Conservation (phyloP, 1,139 yeast genomes). For the Geotrichum candidum region DNA sequence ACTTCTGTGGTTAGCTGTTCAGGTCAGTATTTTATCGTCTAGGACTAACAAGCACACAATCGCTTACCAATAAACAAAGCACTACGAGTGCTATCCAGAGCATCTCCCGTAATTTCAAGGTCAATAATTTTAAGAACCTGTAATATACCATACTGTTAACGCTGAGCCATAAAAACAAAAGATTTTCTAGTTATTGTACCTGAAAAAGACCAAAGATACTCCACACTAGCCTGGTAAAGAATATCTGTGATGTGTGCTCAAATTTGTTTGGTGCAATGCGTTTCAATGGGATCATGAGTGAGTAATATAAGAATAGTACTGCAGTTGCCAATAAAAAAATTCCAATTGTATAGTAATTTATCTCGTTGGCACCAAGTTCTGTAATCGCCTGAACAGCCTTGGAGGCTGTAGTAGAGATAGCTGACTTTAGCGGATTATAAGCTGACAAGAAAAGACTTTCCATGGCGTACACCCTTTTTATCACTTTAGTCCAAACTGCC, state of each 20-base stretch:
- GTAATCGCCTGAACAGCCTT: neutral
- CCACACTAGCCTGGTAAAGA: conserved; percentile 3
- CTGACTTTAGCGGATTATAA: neutral
- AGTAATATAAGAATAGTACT: neutral
- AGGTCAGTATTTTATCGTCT: neutral
- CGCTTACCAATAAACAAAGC: conserved; percentile 16
- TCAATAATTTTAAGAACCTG: conserved; percentile 12
- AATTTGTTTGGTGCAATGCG: neutral
- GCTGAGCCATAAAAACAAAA: neutral
- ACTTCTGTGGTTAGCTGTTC: conserved; percentile 48
- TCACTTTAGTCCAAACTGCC: neutral
- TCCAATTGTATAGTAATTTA: conserved; percentile 7
- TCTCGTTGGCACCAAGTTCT: neutral
- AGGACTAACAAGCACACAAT: neutral
- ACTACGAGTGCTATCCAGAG: conserved; percentile 14
- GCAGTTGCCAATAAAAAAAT: neutral
- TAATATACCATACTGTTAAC: neutral
- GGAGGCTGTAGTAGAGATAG: neutral
- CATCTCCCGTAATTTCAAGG: conserved; percentile 16
- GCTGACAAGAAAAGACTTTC: neutral
- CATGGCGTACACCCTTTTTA: neutral
- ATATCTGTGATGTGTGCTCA: neutral
- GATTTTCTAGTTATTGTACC: neutral
- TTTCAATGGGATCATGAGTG: neutral
- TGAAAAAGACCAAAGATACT: conserved; percentile 2